Percentiles rank a stretch among this genome's conserved stretches.
These are phyloP conservation scores for Austroboletus olivaceoglutinosus DNA, from an alignment of 1,284 basidiomycete genomes.

Conservation along the genomic window DNA sequence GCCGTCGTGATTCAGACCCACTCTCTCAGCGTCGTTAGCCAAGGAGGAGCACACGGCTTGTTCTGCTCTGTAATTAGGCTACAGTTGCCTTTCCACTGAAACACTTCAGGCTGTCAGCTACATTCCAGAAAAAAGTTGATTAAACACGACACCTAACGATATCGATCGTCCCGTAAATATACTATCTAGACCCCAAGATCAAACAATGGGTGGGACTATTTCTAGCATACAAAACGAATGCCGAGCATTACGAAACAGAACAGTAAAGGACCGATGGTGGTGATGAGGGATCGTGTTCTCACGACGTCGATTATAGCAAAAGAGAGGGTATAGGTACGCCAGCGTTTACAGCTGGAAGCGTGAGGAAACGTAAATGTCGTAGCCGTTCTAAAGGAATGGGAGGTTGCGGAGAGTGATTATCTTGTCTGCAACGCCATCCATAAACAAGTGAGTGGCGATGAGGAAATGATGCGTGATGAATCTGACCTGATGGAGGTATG, in stretches of 20 bases:
- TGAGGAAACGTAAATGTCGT: constrained; percentile 7
- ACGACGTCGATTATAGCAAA: not conserved
- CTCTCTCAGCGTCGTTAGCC: no score
- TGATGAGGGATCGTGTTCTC: not conserved
- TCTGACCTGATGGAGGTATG: constrained; percentile 5
- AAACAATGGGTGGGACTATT: not conserved
- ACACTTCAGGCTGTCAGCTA: not conserved
- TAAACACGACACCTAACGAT: not conserved
- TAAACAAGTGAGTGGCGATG: not conserved
- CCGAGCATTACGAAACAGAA: constrained; percentile 2
- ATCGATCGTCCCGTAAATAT: constrained; percentile 9
- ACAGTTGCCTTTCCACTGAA: no score
- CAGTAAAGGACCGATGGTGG: not conserved
- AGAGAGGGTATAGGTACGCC: not conserved
- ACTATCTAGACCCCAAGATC: constrained; percentile 2
- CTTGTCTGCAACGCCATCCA: not conserved
- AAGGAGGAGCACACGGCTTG: no score
- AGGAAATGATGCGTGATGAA: not conserved
- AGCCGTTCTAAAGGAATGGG: not conserved
- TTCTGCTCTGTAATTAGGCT: no score
- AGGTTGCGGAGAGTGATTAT: not conserved
- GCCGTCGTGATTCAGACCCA: no score
- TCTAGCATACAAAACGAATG: constrained; percentile 9
- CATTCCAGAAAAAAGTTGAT: not conserved
- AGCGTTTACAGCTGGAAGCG: constrained; percentile 3